A percentile compares a stretch with the other conserved stretches of the same genome.
These are phyloP conservation scores for Pichia sp. DNA, from an alignment of 1,139 yeast genomes.

Conservation along the genomic window DNA sequence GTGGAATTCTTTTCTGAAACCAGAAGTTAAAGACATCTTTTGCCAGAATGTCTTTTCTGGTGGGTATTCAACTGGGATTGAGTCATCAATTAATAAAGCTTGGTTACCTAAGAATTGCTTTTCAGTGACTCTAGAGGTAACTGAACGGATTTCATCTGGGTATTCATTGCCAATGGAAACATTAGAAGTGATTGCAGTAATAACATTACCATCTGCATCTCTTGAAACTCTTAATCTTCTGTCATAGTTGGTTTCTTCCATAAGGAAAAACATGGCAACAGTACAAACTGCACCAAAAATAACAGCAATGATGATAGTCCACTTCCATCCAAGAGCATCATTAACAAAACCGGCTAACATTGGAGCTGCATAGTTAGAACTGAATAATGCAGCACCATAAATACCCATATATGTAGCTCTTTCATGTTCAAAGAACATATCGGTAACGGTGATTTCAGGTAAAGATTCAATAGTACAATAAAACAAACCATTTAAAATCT, in stretches of 20 bases:
- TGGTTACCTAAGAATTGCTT: conserved; percentile 25
- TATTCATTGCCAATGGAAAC: conserved; percentile 9
- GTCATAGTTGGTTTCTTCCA: conserved; percentile 48
- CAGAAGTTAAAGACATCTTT: conserved; percentile 37
- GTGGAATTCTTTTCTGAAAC: conserved; percentile 34
- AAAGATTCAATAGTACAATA: conserved; percentile 57
- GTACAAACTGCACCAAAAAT: conserved; percentile 48
- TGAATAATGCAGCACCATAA: conserved; percentile 40
- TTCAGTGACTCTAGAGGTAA: conserved; percentile 3
- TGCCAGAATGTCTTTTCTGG: conserved; percentile 35
- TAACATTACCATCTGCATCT: conserved; percentile 23
- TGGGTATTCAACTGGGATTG: conserved; percentile 21
- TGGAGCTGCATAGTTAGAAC: conserved; percentile 44
- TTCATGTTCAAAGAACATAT: conserved; percentile 51
- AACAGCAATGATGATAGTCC: conserved; percentile 46
- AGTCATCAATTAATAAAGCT: conserved; percentile 24
- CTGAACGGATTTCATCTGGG: conserved; percentile 3
- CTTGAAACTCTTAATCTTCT: conserved; percentile 31
- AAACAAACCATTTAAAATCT: conserved; percentile 46
- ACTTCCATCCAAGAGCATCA: conserved; percentile 47
- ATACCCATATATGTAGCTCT: conserved; percentile 48
- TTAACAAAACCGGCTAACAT: conserved; percentile 50
- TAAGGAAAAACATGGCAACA: conserved; percentile 40
- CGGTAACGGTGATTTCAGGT: conserved; percentile 50
- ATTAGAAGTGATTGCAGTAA: conserved; percentile 25